phyloP scores from a whole-genome alignment of 441 rosid genomes.

The Bocquillonia castaneifolia region DNA sequence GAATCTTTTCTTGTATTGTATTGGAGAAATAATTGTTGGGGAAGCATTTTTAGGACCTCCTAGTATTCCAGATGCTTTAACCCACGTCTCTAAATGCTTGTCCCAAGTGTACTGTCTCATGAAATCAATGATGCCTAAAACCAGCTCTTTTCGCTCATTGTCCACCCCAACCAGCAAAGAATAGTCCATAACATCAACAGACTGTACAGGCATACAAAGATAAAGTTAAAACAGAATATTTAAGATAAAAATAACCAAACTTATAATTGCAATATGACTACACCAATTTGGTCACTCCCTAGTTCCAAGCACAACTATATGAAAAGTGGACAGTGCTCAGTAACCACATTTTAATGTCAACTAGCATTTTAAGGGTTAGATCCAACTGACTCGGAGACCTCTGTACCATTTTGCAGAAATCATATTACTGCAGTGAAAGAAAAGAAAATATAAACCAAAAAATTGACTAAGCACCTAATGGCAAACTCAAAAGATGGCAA shows the following conservation, averaged over 20 bases:
- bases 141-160: conserved; percentile 72
- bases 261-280: too few species aligned
- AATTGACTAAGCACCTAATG: too few species aligned
- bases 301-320: too few species aligned
- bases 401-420: too few species aligned
- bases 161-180: conserved; percentile 92
- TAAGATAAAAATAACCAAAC: not conserved
- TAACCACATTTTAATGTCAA: too few species aligned
- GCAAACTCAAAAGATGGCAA: conserved; percentile 1
- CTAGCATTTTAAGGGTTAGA: too few species aligned
- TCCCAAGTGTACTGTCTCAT: conserved; percentile 99
- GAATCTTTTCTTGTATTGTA: conserved; percentile 88
- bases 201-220: conserved; percentile 37
- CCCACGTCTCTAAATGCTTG: conserved; percentile 97
- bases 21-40: conserved; percentile 82
- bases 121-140: conserved; percentile 90
- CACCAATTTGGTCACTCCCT: too few species aligned
- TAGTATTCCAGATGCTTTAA: conserved; percentile 78
- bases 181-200: conserved; percentile 88
- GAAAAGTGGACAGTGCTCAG: too few species aligned
- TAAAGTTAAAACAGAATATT: not conserved
- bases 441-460: not conserved
- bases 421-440: too few species aligned
- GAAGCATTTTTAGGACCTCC: conserved; percentile 75
- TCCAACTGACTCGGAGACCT: too few species aligned